These are phyloP conservation scores for Drechslerella stenobrocha DNA, from an alignment of 2,329 filamentous ascomycete genomes.

Conservation along the genomic window DNA sequence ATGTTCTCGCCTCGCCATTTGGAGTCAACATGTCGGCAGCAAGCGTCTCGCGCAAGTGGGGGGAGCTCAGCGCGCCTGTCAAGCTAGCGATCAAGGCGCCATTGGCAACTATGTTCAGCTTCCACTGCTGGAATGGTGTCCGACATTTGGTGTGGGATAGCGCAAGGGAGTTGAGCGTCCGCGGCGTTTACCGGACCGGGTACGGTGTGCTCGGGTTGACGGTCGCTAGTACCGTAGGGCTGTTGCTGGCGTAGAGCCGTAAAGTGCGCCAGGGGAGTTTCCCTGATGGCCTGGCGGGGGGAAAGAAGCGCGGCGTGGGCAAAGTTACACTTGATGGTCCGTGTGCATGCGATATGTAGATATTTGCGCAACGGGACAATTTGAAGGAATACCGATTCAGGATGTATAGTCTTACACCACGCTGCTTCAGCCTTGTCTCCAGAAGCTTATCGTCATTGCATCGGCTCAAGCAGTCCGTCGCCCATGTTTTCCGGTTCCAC, in stretches of 20 bases:
- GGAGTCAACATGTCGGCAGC: constrained; percentile 71
- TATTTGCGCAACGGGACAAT: too few relatives aligned
- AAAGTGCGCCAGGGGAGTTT: background rate
- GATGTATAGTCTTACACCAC: too few relatives aligned
- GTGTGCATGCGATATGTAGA: too few relatives aligned
- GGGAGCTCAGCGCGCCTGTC: constrained; percentile 63
- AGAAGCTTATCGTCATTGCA: too few relatives aligned
- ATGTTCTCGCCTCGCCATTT: constrained; percentile 75
- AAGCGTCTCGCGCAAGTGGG: constrained; percentile 67
- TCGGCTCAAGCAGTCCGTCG: too few relatives aligned
- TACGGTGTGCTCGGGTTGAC: constrained; percentile 66
- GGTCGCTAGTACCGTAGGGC: constrained; percentile 58
- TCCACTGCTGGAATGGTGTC: constrained; percentile 70
- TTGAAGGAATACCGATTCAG: too few relatives aligned
- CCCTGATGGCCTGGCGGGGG: background rate
- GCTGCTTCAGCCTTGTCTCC: too few relatives aligned
- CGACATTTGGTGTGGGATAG: constrained; percentile 73
- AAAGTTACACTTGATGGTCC: background rate
- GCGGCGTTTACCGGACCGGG: constrained; percentile 67
- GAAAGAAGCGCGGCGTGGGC: constrained; percentile 19
- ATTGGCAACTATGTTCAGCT: constrained; percentile 68
- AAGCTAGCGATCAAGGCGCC: constrained; percentile 66
- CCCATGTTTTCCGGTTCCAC: too few relatives aligned
- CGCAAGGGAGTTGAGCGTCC: constrained; percentile 66
- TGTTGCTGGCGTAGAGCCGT: constrained; percentile 42